Evolutionary conservation across 352 stramenopile genomes (phyloP).

Genomic region (Phytophthora sansomeana): DNA sequence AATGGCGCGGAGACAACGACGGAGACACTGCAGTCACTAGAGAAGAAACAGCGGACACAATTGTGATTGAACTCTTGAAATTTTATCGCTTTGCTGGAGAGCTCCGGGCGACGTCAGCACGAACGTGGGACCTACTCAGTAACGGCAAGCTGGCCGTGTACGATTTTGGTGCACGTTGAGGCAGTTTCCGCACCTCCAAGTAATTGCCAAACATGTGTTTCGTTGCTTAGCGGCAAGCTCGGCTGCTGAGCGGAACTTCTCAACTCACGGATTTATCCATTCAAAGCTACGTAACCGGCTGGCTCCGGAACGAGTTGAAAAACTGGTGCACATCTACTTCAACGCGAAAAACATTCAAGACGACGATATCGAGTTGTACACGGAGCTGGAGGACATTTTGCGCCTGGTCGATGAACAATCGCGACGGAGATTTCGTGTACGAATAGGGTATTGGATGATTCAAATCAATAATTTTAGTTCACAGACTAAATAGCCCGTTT

Average conservation of each 20-base stretch:
- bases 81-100: not conserved
- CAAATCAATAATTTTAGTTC: slow-evolving; percentile 5
- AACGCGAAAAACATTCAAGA: slow-evolving; percentile 7
- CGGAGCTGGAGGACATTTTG: slow-evolving; percentile 2
- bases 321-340: slow-evolving; percentile 6
- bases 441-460: slow-evolving; percentile 1
- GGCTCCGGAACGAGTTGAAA: not conserved
- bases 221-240: not conserved
- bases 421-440: slow-evolving; percentile 1
- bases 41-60: not conserved
- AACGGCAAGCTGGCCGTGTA: not conserved
- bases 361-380: slow-evolving; percentile 8
- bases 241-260: slow-evolving; percentile 6
- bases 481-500: slow-evolving; percentile 2
- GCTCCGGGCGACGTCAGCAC: not conserved
- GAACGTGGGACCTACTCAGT: not conserved
- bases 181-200: slow-evolving; percentile 6
- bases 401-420: slow-evolving; percentile 3
- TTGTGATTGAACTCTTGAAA: slow-evolving; percentile 1
- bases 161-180: not conserved
- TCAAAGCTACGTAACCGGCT: slow-evolving; percentile 10
- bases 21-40: too few relatives aligned
- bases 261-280: slow-evolving; percentile 3
- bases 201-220: slow-evolving; percentile 5
- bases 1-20: not conserved